A percentile compares a stretch with the other conserved stretches of the same genome.
Conservation (phyloP, 2,329 filamentous ascomycete genomes). For the Bipolaris oryzae region DNA sequence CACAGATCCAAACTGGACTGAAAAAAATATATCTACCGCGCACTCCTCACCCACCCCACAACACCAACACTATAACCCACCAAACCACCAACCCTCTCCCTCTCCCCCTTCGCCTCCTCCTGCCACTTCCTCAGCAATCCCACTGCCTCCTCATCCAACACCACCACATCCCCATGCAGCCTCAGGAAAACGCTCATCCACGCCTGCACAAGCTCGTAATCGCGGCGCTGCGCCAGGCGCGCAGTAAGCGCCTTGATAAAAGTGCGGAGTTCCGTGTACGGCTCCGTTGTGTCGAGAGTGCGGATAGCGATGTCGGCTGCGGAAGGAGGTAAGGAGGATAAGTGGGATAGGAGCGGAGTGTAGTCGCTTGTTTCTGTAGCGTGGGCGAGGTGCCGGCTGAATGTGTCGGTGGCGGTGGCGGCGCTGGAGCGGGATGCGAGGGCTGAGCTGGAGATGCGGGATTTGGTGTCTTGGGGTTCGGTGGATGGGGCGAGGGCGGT, state of each 20-base stretch:
- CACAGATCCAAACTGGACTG: no score
- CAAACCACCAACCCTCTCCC: conserved; percentile 71
- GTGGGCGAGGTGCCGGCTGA: conserved; percentile 57
- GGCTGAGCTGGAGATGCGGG: conserved; percentile 43
- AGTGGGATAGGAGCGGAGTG: conserved; percentile 72
- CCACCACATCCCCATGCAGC: conserved; percentile 71
- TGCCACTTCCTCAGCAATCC: conserved; percentile 72
- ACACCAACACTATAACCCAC: conserved; percentile 90
- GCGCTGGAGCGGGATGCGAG: conserved; percentile 38
- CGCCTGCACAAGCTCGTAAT: conserved; percentile 93
- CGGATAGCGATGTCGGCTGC: conserved; percentile 90
- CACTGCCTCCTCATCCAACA: conserved; percentile 59
- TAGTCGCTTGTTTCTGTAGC: conserved; percentile 64
- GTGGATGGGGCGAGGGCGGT: conserved; percentile 17
- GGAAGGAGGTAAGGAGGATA: conserved; percentile 81
- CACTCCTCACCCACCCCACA: conserved; percentile 75
- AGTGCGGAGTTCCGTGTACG: conserved; percentile 71
- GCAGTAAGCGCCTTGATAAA: conserved; percentile 83
- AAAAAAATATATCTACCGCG: no score
- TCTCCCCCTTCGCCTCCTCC: conserved; percentile 72
- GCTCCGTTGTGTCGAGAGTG: conserved; percentile 65
- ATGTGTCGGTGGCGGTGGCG: conserved; percentile 45
- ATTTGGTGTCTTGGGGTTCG: conserved; percentile 27
- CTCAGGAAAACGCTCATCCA: conserved; percentile 97
- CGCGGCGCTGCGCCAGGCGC: conserved; percentile 69